These are phyloP conservation scores for Acacia confusa DNA, from an alignment of 306 rosid genomes.

Conservation along the genomic window DNA sequence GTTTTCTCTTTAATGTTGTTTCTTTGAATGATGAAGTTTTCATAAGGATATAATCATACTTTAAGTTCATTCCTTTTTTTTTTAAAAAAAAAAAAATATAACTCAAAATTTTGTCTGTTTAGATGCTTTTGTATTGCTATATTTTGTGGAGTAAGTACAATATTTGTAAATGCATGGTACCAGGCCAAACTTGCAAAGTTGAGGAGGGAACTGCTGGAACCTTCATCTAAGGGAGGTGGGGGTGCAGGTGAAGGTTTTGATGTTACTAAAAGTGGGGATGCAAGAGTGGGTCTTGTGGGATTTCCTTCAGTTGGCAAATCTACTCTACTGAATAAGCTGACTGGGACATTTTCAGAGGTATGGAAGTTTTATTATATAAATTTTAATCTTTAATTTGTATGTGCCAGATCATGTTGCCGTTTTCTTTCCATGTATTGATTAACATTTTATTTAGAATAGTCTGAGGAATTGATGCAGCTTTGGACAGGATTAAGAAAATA, in stretches of 20 bases:
- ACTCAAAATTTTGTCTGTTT: not conserved
- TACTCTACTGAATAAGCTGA: slow-evolving; percentile 85
- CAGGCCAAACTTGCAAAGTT: slow-evolving; percentile 98
- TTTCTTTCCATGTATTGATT: slow-evolving; percentile 9
- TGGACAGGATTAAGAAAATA: not conserved
- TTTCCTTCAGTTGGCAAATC: slow-evolving; percentile 99
- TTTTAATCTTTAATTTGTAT: slow-evolving; percentile 4
- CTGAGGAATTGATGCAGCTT: slow-evolving; percentile 15
- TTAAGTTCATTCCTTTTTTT: not conserved
- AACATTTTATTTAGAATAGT: slow-evolving; percentile 11
- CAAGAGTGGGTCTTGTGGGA: slow-evolving; percentile 98
- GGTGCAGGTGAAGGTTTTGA: slow-evolving; percentile 99
- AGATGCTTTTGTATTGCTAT: not conserved
- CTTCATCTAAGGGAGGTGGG: slow-evolving; percentile 84
- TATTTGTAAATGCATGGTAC: slow-evolving; percentile 25
- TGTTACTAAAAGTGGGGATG: slow-evolving; percentile 98
- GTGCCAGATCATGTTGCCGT: not conserved
- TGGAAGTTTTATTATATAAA: slow-evolving; percentile 22
- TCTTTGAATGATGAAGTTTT: slow-evolving; percentile 3
- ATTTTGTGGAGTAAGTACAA: slow-evolving; percentile 27
- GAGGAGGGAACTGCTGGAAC: slow-evolving; percentile 88
- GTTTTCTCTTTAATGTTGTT: not conserved
- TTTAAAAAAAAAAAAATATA: not conserved
- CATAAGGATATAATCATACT: slow-evolving; percentile 1
- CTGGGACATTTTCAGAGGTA: slow-evolving; percentile 99